Percentiles rank a stretch among this genome's conserved stretches.
Evolutionary conservation across 257 asterid species (phyloP).

Genomic region (Solanum chaucha): DNA sequence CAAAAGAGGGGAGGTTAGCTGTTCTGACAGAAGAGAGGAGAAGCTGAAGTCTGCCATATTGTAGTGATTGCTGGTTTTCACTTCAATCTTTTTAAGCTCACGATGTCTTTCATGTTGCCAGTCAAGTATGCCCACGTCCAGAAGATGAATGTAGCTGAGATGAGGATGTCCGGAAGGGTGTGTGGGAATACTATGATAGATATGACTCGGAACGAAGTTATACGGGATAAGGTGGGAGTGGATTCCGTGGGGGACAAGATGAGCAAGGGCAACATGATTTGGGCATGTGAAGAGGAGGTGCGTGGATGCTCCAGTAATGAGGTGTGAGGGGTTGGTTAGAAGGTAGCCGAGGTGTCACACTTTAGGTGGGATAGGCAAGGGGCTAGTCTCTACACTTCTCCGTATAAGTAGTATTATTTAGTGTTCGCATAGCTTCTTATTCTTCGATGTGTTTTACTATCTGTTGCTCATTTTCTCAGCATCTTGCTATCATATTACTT

Average conservation of each 20-base stretch:
- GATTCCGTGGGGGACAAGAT: neutral
- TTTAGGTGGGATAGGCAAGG: neutral
- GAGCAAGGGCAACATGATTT: neutral
- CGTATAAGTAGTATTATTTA: neutral
- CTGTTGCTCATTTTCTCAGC: neutral
- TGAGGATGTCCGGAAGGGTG: neutral
- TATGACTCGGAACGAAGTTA: neutral
- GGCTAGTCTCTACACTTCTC: neutral
- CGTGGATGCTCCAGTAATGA: neutral
- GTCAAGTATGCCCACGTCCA: neutral
- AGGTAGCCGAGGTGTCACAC: neutral
- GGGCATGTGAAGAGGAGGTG: neutral
- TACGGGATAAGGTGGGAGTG: neutral
- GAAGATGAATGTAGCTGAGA: neutral
- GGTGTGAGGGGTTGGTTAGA: neutral
- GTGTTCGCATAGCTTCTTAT: neutral
- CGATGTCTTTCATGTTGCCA: slow-evolving; percentile 6
- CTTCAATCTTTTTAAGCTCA: slow-evolving; percentile 4
- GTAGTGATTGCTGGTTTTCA: neutral
- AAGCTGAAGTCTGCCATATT: neutral
- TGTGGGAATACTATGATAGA: neutral
- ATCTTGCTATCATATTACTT: neutral
- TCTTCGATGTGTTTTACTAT: neutral
- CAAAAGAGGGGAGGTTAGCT: neutral
- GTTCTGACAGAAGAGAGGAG: neutral